Percentiles rank a stretch among this genome's conserved stretches.
Evolutionary conservation across 768 basidiomycete species (phyloP).

Genomic region (Galerina sulciceps): DNA sequence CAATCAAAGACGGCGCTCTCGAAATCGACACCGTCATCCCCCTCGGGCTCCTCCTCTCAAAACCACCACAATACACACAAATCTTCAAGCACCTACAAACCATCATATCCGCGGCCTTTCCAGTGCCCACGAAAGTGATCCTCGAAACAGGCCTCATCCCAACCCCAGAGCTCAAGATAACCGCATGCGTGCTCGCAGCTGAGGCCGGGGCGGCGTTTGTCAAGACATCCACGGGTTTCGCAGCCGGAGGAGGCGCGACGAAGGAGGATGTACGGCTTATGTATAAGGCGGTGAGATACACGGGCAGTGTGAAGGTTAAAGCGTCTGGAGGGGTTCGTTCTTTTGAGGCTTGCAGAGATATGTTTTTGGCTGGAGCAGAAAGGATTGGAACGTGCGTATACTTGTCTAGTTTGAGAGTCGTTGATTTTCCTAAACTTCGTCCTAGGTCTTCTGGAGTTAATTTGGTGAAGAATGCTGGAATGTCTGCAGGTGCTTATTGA

Average conservation of each 20-base stretch:
- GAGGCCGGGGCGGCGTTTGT: constrained; percentile 56
- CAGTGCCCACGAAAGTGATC: constrained; percentile 52
- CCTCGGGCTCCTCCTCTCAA: constrained; percentile 47
- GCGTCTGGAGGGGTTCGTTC: constrained; percentile 55
- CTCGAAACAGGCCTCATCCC: constrained; percentile 54
- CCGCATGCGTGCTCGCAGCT: constrained; percentile 48
- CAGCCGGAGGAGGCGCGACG: constrained; percentile 46
- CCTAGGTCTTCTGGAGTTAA: constrained; percentile 21
- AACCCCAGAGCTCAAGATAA: constrained; percentile 45
- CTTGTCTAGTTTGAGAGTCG: not conserved
- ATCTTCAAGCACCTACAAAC: constrained; percentile 44
- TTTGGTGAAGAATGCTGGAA: constrained; percentile 12
- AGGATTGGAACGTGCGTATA: constrained; percentile 55
- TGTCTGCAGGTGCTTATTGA: constrained; percentile 6
- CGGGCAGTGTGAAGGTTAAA: constrained; percentile 47
- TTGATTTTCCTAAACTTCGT: not conserved
- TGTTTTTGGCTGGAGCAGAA: constrained; percentile 54
- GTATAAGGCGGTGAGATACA: constrained; percentile 39
- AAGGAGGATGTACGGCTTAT: constrained; percentile 48
- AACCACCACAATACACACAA: constrained; percentile 34
- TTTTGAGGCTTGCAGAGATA: constrained; percentile 48
- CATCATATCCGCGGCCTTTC: constrained; percentile 37
- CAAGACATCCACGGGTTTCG: constrained; percentile 60
- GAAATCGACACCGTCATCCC: constrained; percentile 60
- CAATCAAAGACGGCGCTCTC: constrained; percentile 48